These are phyloP conservation scores for Eucalyptus marginata DNA, from an alignment of 345 rosid genomes.

Conservation along the genomic window DNA sequence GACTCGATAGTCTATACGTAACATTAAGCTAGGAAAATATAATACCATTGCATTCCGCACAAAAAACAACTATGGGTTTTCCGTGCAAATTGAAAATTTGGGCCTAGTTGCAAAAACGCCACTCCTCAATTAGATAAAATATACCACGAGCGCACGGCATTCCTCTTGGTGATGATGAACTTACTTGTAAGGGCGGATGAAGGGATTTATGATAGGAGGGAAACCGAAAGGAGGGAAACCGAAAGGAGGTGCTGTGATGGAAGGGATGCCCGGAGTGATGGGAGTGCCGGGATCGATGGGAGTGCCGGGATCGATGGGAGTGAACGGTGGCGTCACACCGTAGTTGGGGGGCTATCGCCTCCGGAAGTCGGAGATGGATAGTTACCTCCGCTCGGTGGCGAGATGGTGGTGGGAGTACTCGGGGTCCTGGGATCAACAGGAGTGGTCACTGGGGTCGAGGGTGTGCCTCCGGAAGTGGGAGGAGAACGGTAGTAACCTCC, in stretches of 20 bases:
- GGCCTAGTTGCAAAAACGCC: neutral
- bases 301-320: neutral
- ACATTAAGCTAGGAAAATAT: neutral
- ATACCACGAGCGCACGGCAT: neutral
- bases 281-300: neutral
- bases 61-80: neutral
- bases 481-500: conserved; percentile 44
- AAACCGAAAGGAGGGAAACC: conserved; percentile 28
- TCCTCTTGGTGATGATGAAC: neutral
- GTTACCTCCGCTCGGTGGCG: conserved; percentile 40
- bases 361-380: conserved; percentile 26
- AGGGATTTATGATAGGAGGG: conserved; percentile 16
- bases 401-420: neutral
- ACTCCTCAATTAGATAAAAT: neutral
- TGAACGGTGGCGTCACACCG: conserved; percentile 29
- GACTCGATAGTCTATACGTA: neutral
- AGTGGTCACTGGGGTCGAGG: conserved; percentile 29
- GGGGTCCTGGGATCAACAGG: conserved; percentile 49
- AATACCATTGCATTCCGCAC: neutral
- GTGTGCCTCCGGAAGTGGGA: conserved; percentile 15
- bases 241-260: conserved; percentile 33
- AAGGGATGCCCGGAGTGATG: neutral
- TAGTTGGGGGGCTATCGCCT: conserved; percentile 20
- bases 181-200: conserved; percentile 75
- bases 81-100: neutral